These are phyloP conservation scores for Cercospora canescens DNA, from an alignment of 2,329 filamentous ascomycete species.

Conservation along the genomic window DNA sequence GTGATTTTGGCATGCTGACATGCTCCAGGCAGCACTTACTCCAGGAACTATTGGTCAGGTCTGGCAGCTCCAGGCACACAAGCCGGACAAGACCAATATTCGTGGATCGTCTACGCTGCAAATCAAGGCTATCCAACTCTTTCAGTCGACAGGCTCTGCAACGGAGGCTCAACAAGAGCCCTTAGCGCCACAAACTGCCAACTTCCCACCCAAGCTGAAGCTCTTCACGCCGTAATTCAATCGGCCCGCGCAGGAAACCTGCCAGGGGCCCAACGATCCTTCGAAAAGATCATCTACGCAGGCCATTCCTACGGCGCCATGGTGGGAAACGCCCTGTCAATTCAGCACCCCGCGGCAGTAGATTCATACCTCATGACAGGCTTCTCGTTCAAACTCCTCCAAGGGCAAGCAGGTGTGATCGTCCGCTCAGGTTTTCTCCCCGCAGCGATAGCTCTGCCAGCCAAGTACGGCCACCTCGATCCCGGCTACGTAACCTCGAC, in stretches of 20 bases:
- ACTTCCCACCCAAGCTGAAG: not conserved
- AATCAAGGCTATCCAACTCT: not conserved
- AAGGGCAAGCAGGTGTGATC: not conserved
- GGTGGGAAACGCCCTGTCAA: not conserved
- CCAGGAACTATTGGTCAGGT: not conserved
- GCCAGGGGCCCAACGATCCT: not conserved
- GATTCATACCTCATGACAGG: not conserved
- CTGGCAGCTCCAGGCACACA: not conserved
- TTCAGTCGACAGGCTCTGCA: not conserved
- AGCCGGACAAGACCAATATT: not conserved
- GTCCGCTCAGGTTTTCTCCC: not conserved
- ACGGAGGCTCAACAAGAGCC: not conserved
- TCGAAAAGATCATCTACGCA: not conserved
- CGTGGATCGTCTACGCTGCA: not conserved
- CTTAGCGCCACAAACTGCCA: not conserved
- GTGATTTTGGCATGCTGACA: not conserved
- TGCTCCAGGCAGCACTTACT: not conserved
- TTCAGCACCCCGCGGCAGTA: not conserved
- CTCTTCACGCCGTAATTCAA: not conserved
- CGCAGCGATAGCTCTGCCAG: not conserved
- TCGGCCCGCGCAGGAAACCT: not conserved
- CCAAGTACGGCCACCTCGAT: not conserved
- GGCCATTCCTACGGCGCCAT: not conserved
- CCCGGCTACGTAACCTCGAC: not conserved
- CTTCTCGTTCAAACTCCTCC: not conserved